A percentile compares a stretch with the other conserved stretches of the same genome.
Conservation (phyloP, 1,284 basidiomycete genomes). For the Cryptococcus amylolentus region DNA sequence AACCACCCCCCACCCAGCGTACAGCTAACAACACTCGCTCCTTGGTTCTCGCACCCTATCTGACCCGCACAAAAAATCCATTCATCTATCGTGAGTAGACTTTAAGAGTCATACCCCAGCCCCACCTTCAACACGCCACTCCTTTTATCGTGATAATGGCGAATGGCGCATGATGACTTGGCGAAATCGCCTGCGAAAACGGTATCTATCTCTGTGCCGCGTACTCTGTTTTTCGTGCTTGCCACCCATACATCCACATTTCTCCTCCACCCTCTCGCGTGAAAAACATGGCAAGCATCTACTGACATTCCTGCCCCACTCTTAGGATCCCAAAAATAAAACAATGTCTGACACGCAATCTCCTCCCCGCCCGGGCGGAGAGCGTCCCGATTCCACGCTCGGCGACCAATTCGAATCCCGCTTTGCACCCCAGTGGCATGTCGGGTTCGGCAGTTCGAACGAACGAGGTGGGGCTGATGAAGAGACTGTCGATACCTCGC, state of each 20-base stretch:
- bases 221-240: no score
- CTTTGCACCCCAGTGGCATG: constrained; percentile 24
- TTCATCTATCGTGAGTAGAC: no score
- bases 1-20: neutral
- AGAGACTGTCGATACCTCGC: constrained; percentile 20
- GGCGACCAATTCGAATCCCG: constrained; percentile 11
- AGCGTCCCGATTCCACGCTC: neutral
- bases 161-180: no score
- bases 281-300: neutral
- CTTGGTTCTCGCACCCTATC: neutral
- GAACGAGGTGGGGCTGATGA: constrained; percentile 28
- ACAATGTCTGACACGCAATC: neutral
- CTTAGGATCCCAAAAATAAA: neutral
- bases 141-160: no score
- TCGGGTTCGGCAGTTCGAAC: constrained; percentile 36
- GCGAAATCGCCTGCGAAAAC: no score
- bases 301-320: neutral
- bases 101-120: no score
- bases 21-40: neutral
- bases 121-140: no score
- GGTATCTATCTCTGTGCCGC: no score
- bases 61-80: no score
- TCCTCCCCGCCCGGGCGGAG: constrained; percentile 1
- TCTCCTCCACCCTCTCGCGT: neutral
- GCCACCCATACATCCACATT: neutral